Conservation (phyloP, 2,329 filamentous ascomycete genomes). For the Ophiocordyceps camponoti-saundersi region DNA sequence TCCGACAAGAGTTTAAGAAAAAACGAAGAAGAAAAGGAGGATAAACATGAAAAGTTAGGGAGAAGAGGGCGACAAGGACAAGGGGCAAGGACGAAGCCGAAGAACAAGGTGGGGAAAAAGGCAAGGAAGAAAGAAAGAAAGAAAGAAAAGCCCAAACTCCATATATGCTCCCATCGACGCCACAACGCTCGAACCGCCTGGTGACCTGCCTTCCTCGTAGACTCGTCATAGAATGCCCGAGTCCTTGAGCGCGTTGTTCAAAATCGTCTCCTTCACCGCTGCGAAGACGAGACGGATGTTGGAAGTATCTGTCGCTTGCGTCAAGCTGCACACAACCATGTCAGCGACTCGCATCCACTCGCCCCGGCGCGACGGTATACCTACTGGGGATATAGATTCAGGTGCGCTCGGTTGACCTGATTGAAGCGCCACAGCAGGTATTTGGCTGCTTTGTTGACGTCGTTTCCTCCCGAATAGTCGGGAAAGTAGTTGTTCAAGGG, state of each 20-base stretch:
- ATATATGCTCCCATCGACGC: slow-evolving; percentile 3
- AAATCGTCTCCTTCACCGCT: slow-evolving; percentile 94
- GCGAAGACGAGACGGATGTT: slow-evolving; percentile 97
- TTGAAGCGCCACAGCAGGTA: slow-evolving; percentile 98
- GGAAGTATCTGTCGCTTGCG: slow-evolving; percentile 95
- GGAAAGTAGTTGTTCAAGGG: slow-evolving; percentile 92
- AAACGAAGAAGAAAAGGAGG: not conserved
- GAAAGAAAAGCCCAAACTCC: slow-evolving; percentile 2
- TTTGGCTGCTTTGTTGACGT: slow-evolving; percentile 95
- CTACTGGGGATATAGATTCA: slow-evolving; percentile 96
- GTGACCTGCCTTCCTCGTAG: not conserved
- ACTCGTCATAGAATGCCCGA: slow-evolving; percentile 69
- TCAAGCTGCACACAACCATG: slow-evolving; percentile 43
- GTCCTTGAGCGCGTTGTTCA: slow-evolving; percentile 96
- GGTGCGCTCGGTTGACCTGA: slow-evolving; percentile 88
- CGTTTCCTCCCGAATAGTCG: slow-evolving; percentile 92
- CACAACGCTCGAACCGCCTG: not conserved
- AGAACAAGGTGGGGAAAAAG: no score
- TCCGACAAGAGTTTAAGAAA: not conserved
- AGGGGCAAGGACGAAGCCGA: no score
- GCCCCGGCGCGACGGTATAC: slow-evolving; percentile 13
- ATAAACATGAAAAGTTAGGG: not conserved
- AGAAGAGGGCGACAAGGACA: no score
- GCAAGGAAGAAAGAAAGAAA: no score
- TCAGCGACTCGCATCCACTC: not conserved